Percentiles rank a stretch among this genome's conserved stretches.
Conservation (phyloP, 2,329 filamentous ascomycete species). For the Pseudomassariella vexata region DNA sequence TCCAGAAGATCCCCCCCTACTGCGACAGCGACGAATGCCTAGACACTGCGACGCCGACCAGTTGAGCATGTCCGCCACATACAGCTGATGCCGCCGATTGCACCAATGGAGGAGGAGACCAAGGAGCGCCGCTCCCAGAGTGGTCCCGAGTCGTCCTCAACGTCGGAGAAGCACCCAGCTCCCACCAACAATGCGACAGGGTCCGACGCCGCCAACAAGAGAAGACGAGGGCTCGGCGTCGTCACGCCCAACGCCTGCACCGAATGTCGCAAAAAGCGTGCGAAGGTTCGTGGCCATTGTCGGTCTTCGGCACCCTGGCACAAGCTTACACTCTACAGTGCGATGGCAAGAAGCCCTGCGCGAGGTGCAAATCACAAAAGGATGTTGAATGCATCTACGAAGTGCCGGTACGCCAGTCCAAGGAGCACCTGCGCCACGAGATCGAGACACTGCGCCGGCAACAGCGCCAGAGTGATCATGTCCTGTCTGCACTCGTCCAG, state of each 20-base stretch:
- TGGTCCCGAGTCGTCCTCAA: conserved; percentile 15
- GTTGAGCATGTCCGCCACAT: no score
- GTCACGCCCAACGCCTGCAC: conserved; percentile 57
- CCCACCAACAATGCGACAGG: conserved; percentile 7
- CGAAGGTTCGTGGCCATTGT: conserved; percentile 39
- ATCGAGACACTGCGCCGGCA: conserved; percentile 51
- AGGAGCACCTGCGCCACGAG: conserved; percentile 54
- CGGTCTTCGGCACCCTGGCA: conserved; percentile 1
- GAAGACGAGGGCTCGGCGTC: conserved; percentile 47
- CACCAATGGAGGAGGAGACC: conserved; percentile 23
- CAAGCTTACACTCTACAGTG: conserved; percentile 37
- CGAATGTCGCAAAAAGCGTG: conserved; percentile 56
- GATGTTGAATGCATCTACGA: conserved; percentile 56
- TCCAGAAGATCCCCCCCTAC: no score
- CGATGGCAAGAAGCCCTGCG: conserved; percentile 51
- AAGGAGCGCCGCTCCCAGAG: conserved; percentile 14
- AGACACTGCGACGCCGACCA: no score
- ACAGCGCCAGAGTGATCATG: conserved; percentile 48
- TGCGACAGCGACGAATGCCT: no score
- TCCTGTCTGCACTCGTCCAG: conserved; percentile 48
- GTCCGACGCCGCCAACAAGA: conserved; percentile 34
- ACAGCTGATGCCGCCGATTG: no score
- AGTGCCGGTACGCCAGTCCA: conserved; percentile 57
- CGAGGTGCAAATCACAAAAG: conserved; percentile 48
- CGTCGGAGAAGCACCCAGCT: conserved; percentile 14